phyloP scores from a whole-genome alignment of 2,329 filamentous ascomycete species.

The Colletotrichum shisoi region DNA sequence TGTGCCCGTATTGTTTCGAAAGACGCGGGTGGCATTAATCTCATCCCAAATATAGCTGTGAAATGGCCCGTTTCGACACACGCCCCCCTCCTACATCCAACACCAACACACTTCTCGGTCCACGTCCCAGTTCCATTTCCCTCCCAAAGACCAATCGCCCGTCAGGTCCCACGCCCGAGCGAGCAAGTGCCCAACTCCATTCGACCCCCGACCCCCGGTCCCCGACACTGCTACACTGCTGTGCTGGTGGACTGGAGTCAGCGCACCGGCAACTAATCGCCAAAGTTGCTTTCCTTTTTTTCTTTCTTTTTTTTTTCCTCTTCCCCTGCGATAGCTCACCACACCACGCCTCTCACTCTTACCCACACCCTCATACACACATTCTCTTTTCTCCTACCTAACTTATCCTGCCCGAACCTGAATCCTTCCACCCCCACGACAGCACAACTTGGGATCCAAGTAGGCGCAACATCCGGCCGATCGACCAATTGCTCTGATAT shows the following conservation, averaged over 20 bases:
- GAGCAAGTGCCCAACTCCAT: conserved; percentile 26
- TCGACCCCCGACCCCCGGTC: conserved; percentile 38
- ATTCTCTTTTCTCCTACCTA: conserved; percentile 5
- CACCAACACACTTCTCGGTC: conserved; percentile 14
- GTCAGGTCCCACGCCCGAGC: conserved; percentile 9
- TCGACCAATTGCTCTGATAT: background rate
- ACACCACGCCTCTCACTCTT: background rate
- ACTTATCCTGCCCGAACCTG: background rate
- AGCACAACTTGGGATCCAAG: conserved; percentile 1
- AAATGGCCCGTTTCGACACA: conserved; percentile 29
- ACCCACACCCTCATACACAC: conserved; percentile 21
- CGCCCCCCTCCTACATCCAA: conserved; percentile 3
- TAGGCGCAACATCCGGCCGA: conserved; percentile 18
- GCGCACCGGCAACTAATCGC: conserved; percentile 26
- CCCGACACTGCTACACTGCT: conserved; percentile 13
- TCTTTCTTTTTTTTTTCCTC: conserved; percentile 3
- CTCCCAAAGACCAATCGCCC: background rate
- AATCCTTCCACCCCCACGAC: conserved; percentile 12
- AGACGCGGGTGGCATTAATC: conserved; percentile 33
- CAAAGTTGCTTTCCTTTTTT: conserved; percentile 25
- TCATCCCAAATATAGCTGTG: conserved; percentile 32
- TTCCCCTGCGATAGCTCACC: conserved; percentile 25
- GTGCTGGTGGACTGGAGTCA: conserved; percentile 7
- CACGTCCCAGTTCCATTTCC: conserved; percentile 3
- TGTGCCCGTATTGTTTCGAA: conserved; percentile 27